phyloP scores from a whole-genome alignment of 306 rosid species.

The Canavalia gladiata region DNA sequence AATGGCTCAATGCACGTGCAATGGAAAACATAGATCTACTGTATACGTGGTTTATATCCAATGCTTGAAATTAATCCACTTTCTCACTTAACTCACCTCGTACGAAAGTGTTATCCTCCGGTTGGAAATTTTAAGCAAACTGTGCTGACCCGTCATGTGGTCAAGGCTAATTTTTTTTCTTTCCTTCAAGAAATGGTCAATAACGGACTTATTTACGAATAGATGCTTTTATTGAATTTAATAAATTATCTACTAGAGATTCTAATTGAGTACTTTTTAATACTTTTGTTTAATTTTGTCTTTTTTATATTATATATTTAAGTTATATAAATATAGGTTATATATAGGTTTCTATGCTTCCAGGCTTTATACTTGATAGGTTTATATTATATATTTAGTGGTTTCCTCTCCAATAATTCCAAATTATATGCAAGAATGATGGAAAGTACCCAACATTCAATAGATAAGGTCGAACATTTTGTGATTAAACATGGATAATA shows the following conservation, averaged over 20 bases:
- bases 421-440: too few relatives aligned
- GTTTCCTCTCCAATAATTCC: too few relatives aligned
- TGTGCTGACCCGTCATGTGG: not conserved
- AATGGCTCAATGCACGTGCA: conserved; percentile 50
- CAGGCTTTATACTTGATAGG: too few relatives aligned
- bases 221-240: not conserved
- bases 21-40: conserved; percentile 10
- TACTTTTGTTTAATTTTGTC: not conserved
- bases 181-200: not conserved
- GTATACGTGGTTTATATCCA: not conserved
- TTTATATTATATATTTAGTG: too few relatives aligned
- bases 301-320: not conserved
- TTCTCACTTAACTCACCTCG: not conserved
- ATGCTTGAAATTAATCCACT: not conserved
- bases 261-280: not conserved
- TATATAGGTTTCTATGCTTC: too few relatives aligned
- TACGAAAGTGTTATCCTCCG: not conserved
- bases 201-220: not conserved
- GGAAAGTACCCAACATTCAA: too few relatives aligned
- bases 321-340: too few relatives aligned
- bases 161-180: not conserved
- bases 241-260: not conserved
- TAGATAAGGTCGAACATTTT: too few relatives aligned
- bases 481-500: too few relatives aligned
- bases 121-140: not conserved